phyloP scores from a whole-genome alignment of 352 stramenopile species.

The Aphanomyces euteiches region DNA sequence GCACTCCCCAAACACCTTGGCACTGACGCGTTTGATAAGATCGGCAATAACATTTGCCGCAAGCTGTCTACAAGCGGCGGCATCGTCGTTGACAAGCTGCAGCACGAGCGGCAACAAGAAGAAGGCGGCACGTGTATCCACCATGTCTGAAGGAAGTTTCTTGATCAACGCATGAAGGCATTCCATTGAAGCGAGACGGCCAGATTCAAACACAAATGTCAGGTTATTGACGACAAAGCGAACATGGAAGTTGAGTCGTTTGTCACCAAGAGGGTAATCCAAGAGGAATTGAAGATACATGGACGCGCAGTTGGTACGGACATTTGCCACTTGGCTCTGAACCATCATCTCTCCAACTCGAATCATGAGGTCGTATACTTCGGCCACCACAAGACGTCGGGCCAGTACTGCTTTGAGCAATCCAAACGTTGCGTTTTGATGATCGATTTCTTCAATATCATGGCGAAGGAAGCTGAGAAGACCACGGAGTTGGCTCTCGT shows the following conservation, averaged over 20 bases:
- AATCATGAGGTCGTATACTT: slow-evolving; percentile 96
- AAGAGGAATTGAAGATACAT: slow-evolving; percentile 91
- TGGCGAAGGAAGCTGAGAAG: slow-evolving; percentile 90
- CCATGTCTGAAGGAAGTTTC: slow-evolving; percentile 87
- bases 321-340: slow-evolving; percentile 85
- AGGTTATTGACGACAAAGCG: slow-evolving; percentile 95
- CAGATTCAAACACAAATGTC: slow-evolving; percentile 93
- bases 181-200: slow-evolving; percentile 87
- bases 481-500: slow-evolving; percentile 70
- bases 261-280: slow-evolving; percentile 93
- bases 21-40: slow-evolving; percentile 86
- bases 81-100: slow-evolving; percentile 94
- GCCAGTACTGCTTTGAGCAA: slow-evolving; percentile 90
- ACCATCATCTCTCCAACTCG: slow-evolving; percentile 92
- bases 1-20: slow-evolving; percentile 86
- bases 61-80: slow-evolving; percentile 80
- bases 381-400: slow-evolving; percentile 87
- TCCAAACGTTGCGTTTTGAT: slow-evolving; percentile 93
- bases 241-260: slow-evolving; percentile 91
- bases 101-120: slow-evolving; percentile 96
- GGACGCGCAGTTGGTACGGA: slow-evolving; percentile 71
- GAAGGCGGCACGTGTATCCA: slow-evolving; percentile 91
- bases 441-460: slow-evolving; percentile 90
- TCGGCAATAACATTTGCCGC: slow-evolving; percentile 74
- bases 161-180: slow-evolving; percentile 84